Conservation (phyloP, 345 rosid species). For the Lepidium sativum region DNA sequence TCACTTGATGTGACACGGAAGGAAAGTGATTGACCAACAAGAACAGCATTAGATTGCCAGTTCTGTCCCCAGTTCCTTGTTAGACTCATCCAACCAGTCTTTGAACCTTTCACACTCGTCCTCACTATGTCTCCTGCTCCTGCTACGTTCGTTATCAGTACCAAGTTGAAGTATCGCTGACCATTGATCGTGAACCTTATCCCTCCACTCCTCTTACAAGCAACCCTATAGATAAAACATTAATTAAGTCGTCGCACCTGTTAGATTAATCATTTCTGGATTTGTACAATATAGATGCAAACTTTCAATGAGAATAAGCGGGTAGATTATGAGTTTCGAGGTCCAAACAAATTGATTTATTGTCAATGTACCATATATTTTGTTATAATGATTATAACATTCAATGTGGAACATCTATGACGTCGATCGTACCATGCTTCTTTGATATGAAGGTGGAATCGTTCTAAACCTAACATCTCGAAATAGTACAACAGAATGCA, state of each 20-base stretch:
- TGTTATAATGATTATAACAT: too few species aligned
- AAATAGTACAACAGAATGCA: too few species aligned
- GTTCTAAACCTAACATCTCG: too few species aligned
- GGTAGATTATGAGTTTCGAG: too few species aligned
- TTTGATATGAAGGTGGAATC: too few species aligned
- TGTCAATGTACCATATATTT: too few species aligned
- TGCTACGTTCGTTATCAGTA: slow-evolving; percentile 58
- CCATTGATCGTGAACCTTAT: slow-evolving; percentile 63
- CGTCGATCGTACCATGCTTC: too few species aligned
- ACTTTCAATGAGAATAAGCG: too few species aligned
- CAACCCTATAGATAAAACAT: slow-evolving; percentile 30
- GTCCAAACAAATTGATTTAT: too few species aligned
- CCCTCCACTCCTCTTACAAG: slow-evolving; percentile 54
- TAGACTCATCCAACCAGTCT: slow-evolving; percentile 47
- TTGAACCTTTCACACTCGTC: slow-evolving; percentile 54
- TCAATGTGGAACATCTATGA: too few species aligned
- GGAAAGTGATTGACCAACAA: slow-evolving; percentile 58
- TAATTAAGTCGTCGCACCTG: background rate
- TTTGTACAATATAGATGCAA: too few species aligned
- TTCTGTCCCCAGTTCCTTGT: slow-evolving; percentile 56
- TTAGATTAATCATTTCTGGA: background rate
- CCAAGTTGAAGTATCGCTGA: slow-evolving; percentile 52
- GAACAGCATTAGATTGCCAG: slow-evolving; percentile 7
- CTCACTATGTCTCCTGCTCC: slow-evolving; percentile 57
- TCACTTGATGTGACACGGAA: slow-evolving; percentile 65